Conservation (phyloP, 2,329 filamentous ascomycete species). For the Diaporthe amygdali region DNA sequence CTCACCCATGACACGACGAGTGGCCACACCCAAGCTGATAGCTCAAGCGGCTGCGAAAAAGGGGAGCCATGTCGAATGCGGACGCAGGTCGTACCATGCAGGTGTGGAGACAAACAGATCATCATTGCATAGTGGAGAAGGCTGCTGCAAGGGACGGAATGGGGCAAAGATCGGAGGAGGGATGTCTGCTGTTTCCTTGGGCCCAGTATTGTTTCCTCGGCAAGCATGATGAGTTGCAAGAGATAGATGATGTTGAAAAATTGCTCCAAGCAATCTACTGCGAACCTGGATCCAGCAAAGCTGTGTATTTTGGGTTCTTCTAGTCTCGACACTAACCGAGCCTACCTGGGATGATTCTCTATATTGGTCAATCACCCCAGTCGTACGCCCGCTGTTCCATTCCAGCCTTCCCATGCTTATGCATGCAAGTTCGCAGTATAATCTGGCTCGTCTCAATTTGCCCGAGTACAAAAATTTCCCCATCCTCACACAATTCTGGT, state of each 20-base stretch:
- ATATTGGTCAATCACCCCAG: too few relatives aligned
- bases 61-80: neutral
- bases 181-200: neutral
- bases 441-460: neutral
- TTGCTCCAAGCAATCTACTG: neutral
- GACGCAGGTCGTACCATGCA: neutral
- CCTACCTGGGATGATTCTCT: neutral
- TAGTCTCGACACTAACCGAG: neutral
- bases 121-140: neutral
- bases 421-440: neutral
- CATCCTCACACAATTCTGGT: neutral
- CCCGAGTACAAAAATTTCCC: neutral
- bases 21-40: neutral
- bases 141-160: neutral
- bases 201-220: neutral
- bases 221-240: neutral
- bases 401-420: neutral
- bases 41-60: neutral
- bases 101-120: neutral
- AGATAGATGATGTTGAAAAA: neutral
- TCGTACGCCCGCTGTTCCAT: neutral
- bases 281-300: neutral
- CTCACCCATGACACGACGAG: too few relatives aligned
- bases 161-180: neutral
- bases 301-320: neutral